phyloP scores from a whole-genome alignment of 2,329 filamentous ascomycete genomes.

The Stagonosporopsis rhizophila region DNA sequence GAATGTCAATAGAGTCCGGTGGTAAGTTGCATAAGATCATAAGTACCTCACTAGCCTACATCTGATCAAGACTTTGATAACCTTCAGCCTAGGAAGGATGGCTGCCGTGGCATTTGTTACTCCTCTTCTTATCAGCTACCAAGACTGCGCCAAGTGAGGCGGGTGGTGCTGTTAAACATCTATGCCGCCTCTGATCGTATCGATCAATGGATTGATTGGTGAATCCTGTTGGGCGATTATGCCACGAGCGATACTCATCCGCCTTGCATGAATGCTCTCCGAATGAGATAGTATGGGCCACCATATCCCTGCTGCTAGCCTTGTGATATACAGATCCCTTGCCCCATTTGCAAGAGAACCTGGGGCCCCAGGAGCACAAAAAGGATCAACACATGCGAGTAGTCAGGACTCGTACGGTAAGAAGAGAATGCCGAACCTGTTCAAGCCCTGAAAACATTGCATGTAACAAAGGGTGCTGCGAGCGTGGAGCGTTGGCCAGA shows the following conservation, averaged over 20 bases:
- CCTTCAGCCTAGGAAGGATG: not conserved
- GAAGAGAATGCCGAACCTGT: too few relatives aligned
- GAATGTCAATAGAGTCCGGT: not conserved
- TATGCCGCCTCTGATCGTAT: not conserved
- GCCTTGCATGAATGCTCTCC: not conserved
- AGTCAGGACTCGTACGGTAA: too few relatives aligned
- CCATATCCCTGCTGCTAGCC: not conserved
- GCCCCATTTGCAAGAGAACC: not conserved
- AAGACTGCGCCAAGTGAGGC: constrained; percentile 2
- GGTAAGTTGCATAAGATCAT: not conserved
- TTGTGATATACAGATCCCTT: not conserved
- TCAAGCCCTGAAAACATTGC: too few relatives aligned
- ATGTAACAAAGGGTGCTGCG: too few relatives aligned
- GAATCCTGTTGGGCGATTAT: not conserved
- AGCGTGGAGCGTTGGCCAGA: too few relatives aligned
- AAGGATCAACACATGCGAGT: not conserved
- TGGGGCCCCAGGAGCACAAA: not conserved
- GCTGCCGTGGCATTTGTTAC: not conserved
- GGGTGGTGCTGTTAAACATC: not conserved
- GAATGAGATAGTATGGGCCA: not conserved
- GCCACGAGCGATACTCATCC: not conserved
- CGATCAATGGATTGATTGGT: not conserved
- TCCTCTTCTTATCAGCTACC: constrained; percentile 1
- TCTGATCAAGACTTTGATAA: not conserved
- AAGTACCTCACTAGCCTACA: too few relatives aligned